These are phyloP conservation scores for Rutstroemia sp. DNA, from an alignment of 2,329 filamentous ascomycete genomes.

Conservation along the genomic window DNA sequence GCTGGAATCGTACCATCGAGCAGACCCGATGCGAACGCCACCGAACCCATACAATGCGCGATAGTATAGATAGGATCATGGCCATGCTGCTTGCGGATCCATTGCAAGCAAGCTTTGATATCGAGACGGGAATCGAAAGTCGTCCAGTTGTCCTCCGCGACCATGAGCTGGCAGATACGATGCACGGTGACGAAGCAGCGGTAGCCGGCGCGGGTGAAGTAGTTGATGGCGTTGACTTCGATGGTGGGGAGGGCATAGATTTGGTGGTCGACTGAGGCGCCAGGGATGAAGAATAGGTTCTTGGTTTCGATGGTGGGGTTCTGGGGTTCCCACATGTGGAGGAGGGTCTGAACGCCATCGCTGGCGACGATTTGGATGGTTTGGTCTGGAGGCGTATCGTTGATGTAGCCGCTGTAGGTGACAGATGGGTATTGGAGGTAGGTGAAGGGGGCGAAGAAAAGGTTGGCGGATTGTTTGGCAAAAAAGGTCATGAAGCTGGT, in stretches of 20 bases:
- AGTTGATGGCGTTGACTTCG: slow-evolving; percentile 54
- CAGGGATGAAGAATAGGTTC: slow-evolving; percentile 54
- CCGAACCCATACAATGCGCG: slow-evolving; percentile 57
- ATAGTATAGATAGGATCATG: slow-evolving; percentile 46
- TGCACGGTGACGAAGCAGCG: slow-evolving; percentile 50
- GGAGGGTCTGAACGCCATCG: slow-evolving; percentile 44
- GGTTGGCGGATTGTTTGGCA: slow-evolving; percentile 42
- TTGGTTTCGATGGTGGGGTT: slow-evolving; percentile 31
- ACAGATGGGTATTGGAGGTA: slow-evolving; percentile 47
- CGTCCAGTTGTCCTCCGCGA: slow-evolving; percentile 46
- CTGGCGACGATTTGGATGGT: slow-evolving; percentile 41
- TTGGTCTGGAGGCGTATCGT: slow-evolving; percentile 39
- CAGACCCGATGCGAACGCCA: slow-evolving; percentile 50
- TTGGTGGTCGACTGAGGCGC: slow-evolving; percentile 55
- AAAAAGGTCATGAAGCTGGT: slow-evolving; percentile 49
- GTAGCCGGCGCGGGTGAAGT: slow-evolving; percentile 53
- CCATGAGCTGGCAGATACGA: slow-evolving; percentile 47
- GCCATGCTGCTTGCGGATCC: slow-evolving; percentile 37
- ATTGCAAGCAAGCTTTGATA: slow-evolving; percentile 46
- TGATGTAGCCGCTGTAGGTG: slow-evolving; percentile 43
- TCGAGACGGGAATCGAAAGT: slow-evolving; percentile 54
- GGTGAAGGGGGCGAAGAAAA: slow-evolving; percentile 48
- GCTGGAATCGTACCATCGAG: slow-evolving; percentile 53
- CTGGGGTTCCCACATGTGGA: slow-evolving; percentile 51
- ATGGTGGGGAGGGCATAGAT: slow-evolving; percentile 58